Percentiles rank a stretch among this genome's conserved stretches.
These are phyloP conservation scores for Pachyrhizus erosus DNA, from an alignment of 306 rosid genomes.

Conservation along the genomic window DNA sequence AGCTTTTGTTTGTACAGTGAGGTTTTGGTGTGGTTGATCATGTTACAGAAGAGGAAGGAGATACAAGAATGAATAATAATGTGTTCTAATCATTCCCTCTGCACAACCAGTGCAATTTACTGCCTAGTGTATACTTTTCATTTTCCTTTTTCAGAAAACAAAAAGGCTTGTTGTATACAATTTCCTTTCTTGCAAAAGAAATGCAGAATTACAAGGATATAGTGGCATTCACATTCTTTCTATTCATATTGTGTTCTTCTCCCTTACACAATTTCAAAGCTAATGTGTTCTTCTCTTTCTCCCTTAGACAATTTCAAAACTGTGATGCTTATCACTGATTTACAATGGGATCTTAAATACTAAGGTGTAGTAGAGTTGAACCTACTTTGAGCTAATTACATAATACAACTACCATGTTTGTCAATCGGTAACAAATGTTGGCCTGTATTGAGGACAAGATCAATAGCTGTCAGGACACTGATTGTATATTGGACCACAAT, in stretches of 20 bases:
- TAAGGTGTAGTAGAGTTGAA: neutral
- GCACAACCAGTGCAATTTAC: constrained; percentile 41
- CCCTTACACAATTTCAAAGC: neutral
- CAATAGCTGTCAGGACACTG: neutral
- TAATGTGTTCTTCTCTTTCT: neutral
- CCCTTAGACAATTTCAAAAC: neutral
- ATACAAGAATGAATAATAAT: constrained; percentile 44
- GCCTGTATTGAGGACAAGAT: constrained; percentile 15
- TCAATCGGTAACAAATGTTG: constrained; percentile 7
- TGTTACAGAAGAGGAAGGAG: constrained; percentile 26
- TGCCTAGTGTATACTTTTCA: constrained; percentile 44
- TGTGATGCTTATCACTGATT: neutral
- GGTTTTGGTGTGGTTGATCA: constrained; percentile 44
- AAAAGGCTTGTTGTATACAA: constrained; percentile 46
- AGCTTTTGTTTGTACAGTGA: constrained; percentile 63
- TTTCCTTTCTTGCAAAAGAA: constrained; percentile 28
- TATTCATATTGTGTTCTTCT: neutral
- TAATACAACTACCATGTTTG: constrained; percentile 19
- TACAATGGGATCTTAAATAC: neutral
- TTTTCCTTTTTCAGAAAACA: constrained; percentile 33
- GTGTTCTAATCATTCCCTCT: constrained; percentile 33
- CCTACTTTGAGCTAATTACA: neutral
- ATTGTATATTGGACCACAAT: constrained; percentile 8
- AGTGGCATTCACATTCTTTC: constrained; percentile 2
- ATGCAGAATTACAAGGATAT: constrained; percentile 31